Base-by-base conservation (phyloP, 306 rosid genomes). In the Glycyrrhiza uralensis region DNA sequence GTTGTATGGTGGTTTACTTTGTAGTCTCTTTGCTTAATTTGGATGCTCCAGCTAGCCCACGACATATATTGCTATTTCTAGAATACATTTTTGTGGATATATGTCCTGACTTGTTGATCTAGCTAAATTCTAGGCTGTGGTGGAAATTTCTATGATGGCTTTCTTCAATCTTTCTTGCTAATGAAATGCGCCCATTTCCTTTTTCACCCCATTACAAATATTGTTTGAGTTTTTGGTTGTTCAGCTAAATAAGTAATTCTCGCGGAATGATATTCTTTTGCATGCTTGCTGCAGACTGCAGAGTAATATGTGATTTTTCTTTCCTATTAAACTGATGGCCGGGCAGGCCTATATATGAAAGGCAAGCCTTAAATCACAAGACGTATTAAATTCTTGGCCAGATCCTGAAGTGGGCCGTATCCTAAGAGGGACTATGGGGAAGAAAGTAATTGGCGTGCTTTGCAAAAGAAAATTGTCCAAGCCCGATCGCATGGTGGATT, bases 361-460 rank as follows among this genome's bases (percentile, higher is more conserved):
- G 99, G 99, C 97, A 85, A 88, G 90, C 85, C 84, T 95, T 52
- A 88, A 66, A 84, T 97, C 99, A 57, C 96, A 88, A 82, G 99
- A 95, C 86, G 81, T 95, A 74, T 74, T 95, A 79, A 95, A 91
- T 83, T 82, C 89, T 44, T 95, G 99, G 99, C 97, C 97, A 71
- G 97, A 88, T 33, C 49, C 77, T 64, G 97, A 95, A 74, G 81
- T 95, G 44, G 99, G 99, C 2, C 86, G 86, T 28, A 82, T 94
- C 80, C 84, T 94, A 41, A 83, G n/a, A n/a, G 85, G 72, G 96
- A 89, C 0, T 91, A 87, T 41, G 99, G 96, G 50, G 96, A 95
- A 80, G 96, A 95, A 81, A 91, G 91, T 54, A 87, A 84, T 9
- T 94, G 99, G 99, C 84, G 85, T 55, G 63, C 88, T 63, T 87